Conservation (phyloP, 345 rosid species). For the Noccaea caerulescens region DNA sequence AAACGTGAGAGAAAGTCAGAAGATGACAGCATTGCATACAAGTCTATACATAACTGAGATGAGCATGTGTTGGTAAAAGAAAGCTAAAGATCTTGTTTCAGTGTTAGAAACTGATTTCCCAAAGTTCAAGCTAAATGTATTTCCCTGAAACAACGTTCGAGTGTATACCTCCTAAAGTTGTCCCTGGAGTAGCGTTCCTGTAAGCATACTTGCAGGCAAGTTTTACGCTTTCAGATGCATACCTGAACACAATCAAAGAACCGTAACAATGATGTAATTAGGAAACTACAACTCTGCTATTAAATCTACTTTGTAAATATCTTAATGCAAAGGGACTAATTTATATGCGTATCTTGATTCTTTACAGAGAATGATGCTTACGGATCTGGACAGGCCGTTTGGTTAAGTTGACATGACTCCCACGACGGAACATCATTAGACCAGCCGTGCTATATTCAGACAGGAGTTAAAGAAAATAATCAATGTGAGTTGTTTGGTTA, state of each 20-base stretch:
- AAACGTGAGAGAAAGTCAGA: neutral
- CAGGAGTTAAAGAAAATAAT: slow-evolving; percentile 1
- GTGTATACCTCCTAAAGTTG: slow-evolving; percentile 70
- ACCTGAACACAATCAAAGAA: slow-evolving; percentile 50
- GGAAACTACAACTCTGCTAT: neutral
- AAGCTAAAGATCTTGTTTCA: slow-evolving; percentile 9
- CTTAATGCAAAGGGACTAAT: neutral
- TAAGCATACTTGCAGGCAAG: slow-evolving; percentile 91
- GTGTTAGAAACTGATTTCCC: neutral
- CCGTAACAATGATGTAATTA: neutral
- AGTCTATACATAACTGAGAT: neutral
- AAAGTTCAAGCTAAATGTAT: neutral
- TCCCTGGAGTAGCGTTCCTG: slow-evolving; percentile 88
- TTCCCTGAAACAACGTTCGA: neutral
- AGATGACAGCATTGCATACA: slow-evolving; percentile 21
- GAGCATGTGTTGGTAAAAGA: neutral
- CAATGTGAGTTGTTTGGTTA: slow-evolving; percentile 10
- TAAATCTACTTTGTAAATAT: neutral
- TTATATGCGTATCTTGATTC: slow-evolving; percentile 1
- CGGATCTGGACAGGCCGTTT: slow-evolving; percentile 80
- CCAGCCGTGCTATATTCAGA: slow-evolving; percentile 59
- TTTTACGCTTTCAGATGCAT: slow-evolving; percentile 84
- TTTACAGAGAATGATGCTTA: slow-evolving; percentile 43
- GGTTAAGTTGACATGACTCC: slow-evolving; percentile 63
- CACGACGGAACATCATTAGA: slow-evolving; percentile 58